Evolutionary conservation across 2,329 filamentous ascomycete species (phyloP), one percentile per base, ranked within the genome.

Genomic region (Ophiostoma angusticollis): DNA sequence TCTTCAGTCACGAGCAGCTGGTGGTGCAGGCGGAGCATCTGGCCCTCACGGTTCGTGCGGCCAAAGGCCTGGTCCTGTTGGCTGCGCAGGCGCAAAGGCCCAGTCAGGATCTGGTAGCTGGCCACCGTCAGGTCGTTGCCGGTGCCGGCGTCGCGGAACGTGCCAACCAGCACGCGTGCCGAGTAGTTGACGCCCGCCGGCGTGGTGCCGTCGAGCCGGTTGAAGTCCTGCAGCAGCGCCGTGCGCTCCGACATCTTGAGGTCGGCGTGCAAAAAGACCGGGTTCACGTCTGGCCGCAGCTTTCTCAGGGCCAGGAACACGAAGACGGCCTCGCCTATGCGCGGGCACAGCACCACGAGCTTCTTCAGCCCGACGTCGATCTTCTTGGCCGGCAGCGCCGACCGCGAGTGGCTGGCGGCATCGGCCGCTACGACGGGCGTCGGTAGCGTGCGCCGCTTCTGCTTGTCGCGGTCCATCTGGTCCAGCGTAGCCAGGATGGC

Each of bases 41-140:
- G 47, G 36, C 47, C 47, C 43, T 47, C 44, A 28, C 47, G 46
- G 45, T 49, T 49, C 14, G 47, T 49, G 24, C 47, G 47, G 1
- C 46, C 44, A 47, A 49, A 49, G 7, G 47, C 47, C 45, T 49
- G 47, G 34, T 47, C 43, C 32, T 47, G 43, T 28, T 47, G 45
- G 41, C 46, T 47, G 43, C 30, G 36, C 22, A 48, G 38, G 9
- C 49, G 43, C 42, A 50, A 33, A 18, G 47, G 45, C 7, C 48
- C 47, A 3, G 49, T 50, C 23, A 50, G 35, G 22, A 48, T 41
- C 45, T 50, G 49, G 45, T 50, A 51, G 41, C 35, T 49, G 37
- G 43, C 47, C 4, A 43, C 42, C 3, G 39, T 35, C 0, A 50
- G 39, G 35, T 50, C 45, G 40, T 46, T 46, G 31, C 46, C 48